A percentile compares a stretch with the other conserved stretches of the same genome.
Evolutionary conservation across 768 basidiomycete species (phyloP).

Genomic region (Kwoniella sp.): DNA sequence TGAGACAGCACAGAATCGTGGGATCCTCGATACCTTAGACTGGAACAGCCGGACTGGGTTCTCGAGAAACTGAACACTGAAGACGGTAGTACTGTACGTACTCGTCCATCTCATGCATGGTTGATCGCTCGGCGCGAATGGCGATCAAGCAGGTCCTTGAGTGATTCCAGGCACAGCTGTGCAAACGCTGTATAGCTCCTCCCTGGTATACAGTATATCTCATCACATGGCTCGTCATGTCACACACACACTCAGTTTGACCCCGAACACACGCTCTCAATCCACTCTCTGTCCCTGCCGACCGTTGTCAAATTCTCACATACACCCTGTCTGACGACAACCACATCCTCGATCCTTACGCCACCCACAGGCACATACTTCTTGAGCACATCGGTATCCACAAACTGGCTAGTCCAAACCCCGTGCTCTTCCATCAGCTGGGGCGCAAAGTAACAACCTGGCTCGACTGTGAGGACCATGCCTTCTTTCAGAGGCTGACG

Average conservation of each 20-base stretch:
- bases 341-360: constrained; percentile 89
- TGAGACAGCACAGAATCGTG: too few species aligned
- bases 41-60: too few species aligned
- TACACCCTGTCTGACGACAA: constrained; percentile 73
- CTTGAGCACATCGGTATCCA: constrained; percentile 70
- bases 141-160: too few species aligned
- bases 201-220: neutral
- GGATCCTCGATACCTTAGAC: too few species aligned
- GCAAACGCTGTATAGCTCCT: neutral
- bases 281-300: constrained; percentile 75
- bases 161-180: neutral
- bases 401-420: constrained; percentile 58
- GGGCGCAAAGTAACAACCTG: constrained; percentile 79
- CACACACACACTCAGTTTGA: neutral
- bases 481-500: constrained; percentile 70
- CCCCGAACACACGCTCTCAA: constrained; percentile 81
- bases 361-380: constrained; percentile 82
- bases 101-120: too few species aligned
- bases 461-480: constrained; percentile 93
- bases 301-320: constrained; percentile 85
- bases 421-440: constrained; percentile 60
- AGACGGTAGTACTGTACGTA: too few species aligned
- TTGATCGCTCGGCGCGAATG: too few species aligned
- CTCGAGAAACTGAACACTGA: too few species aligned
- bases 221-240: neutral